Evolutionary conservation across 2,329 filamentous ascomycete species (phyloP).

Genomic region (Ascochyta lentis): DNA sequence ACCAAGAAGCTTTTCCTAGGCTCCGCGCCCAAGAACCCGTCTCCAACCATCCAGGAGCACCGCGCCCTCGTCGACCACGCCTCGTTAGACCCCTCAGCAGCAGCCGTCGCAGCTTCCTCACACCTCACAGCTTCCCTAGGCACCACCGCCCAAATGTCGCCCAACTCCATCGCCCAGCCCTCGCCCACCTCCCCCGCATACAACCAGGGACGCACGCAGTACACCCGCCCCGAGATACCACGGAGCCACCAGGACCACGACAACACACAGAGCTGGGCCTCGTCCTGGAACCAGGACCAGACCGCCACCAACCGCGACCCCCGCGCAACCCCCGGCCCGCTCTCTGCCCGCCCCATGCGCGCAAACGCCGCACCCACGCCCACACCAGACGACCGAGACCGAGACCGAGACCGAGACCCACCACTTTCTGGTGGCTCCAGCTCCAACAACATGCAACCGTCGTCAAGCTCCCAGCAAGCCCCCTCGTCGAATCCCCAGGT

Average conservation of each 20-base stretch:
- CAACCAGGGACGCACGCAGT: constrained; percentile 40
- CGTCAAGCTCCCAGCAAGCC: constrained; percentile 28
- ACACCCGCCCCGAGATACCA: constrained; percentile 39
- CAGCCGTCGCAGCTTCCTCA: constrained; percentile 58
- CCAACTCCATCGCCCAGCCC: constrained; percentile 51
- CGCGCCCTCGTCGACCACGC: constrained; percentile 51
- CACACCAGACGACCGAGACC: constrained; percentile 40
- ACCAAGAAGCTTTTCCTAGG: constrained; percentile 61
- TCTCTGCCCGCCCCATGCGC: constrained; percentile 40
- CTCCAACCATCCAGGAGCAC: constrained; percentile 57
- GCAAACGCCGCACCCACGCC: constrained; percentile 38
- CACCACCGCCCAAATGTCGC: constrained; percentile 49
- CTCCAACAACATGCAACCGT: constrained; percentile 32
- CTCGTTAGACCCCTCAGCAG: constrained; percentile 58
- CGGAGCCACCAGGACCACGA: constrained; percentile 43
- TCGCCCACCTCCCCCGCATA: constrained; percentile 60
- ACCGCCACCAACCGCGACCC: constrained; percentile 40
- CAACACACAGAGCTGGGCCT: constrained; percentile 35
- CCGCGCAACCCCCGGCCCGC: constrained; percentile 41
- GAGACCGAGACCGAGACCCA: constrained; percentile 43
- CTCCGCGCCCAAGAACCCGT: constrained; percentile 57
- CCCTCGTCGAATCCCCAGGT: constrained; percentile 62
- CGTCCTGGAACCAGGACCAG: constrained; percentile 35
- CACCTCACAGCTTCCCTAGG: constrained; percentile 59
- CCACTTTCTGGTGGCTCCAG: constrained; percentile 46